Evolutionary conservation across 2,329 filamentous ascomycete genomes (phyloP), one percentile per base, ranked within the genome.

Genomic region (Cyphellophora attinorum): DNA sequence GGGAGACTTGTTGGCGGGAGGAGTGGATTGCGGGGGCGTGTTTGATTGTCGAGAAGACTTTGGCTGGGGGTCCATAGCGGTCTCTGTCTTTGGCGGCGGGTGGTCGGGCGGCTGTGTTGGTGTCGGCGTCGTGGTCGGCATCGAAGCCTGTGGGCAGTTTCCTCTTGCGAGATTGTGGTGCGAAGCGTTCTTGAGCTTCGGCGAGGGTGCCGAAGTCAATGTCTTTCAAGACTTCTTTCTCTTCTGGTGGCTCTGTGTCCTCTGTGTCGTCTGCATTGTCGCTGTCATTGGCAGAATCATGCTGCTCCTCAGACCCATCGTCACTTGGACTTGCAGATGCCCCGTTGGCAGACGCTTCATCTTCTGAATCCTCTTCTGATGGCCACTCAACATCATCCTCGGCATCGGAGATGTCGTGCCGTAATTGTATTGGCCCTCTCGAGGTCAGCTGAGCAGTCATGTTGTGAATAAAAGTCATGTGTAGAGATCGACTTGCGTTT

Each of bases 201-300:
- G 84, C 85, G 27, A 95, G 68, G n/a, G 84, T 83, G 43, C 86
- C 88, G 52, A 96, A 95, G 15, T 86, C 91, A 45, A 95, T 76
- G 41, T 65, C 68, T 50, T 64, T 68, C 38, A 79, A 58, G 19
- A n/a, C 21, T 8, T n/a, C n/a, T 25, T 25, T 25, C 35, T 65
- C 58, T 2, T 54, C 53, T 23, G 58, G 54, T 19, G 60, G 54
- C 10, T 53, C 53, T 14, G 52, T 44, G 11, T 48, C 51, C 10
- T 54, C 50, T 12, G 33, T 35, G 4, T 31, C 36, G 13, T 8
- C 15, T 18, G 14, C 19, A 18, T 18, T 18, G 11, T 32, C 15
- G 10, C 19, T 32, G 30, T n/a, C 15, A 5, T 21, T 12, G 30
- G 27, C 10, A 27, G 31, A 34, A 6, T 34, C 16, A 11, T 25